Base-by-base conservation (phyloP, 202 grass and related monocot genomes). In the Setaria viridis region DNA sequence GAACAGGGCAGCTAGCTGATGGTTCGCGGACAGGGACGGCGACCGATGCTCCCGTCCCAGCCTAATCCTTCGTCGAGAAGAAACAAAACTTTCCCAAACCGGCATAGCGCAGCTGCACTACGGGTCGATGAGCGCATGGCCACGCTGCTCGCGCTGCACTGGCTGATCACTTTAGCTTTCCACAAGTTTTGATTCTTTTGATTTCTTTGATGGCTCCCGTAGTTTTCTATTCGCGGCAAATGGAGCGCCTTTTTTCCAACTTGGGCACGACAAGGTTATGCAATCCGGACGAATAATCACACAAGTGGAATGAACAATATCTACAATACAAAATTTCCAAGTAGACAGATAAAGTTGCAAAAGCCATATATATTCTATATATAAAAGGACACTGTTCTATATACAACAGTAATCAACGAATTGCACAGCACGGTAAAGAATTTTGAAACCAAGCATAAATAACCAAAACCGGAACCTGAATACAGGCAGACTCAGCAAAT, bases 41-140 rank as follows among this genome's bases (percentile, higher is more conserved):
- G 54, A 71, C 12, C 55, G 67, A 45, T 74, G 69, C 51, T 62
- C 62, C 19, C 74, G 30, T 33, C 32, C 10, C 72, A 3, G 76
- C 62, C 49, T 46, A 85, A 91, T 91, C 89, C 89, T 91, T 91
- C 35, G 89, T 82, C 82, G 39, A 85, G 82, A 91, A 91, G 85
- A 85, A 85, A 85, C 71, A 88, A 60, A 67, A 59, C 16, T 67
- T 77, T 60, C 77, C 85, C 54, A 50, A 85, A 81, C 71, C 53
- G 71, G 73, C 39, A 54, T 72, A 4, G 47, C n/a, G 39, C 14
- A 71, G 43, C 29, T 35, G 42, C 56, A 9, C 55, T 35, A 62
- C 4, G 47, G 68, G 13, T 72, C 17, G 16, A 21, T n/a, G 67
- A 33, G 66, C 20, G 66, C 79, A 19, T 70, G 67, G 67, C 67